Evolutionary conservation across 148 eudicot species (phyloP).

Genomic region (Rhododendron henanense): DNA sequence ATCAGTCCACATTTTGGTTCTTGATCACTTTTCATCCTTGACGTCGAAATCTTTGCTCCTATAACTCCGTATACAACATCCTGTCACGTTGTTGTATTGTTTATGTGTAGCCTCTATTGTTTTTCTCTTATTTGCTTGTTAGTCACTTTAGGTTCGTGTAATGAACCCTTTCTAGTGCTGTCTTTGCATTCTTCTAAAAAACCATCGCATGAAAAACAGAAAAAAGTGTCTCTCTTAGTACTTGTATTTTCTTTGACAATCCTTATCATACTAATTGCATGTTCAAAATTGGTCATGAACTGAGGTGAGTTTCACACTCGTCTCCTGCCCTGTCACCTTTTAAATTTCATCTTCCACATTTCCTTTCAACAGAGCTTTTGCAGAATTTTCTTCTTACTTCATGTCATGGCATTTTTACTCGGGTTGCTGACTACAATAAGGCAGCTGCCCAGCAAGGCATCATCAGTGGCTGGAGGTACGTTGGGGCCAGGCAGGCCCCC

Average conservation of each 20-base stretch:
- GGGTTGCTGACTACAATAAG: too few relatives aligned
- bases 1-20: too few relatives aligned
- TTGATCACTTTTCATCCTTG: too few relatives aligned
- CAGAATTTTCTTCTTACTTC: too few relatives aligned
- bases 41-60: background rate
- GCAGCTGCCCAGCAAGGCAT: slow-evolving; percentile 14
- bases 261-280: too few relatives aligned
- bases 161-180: background rate
- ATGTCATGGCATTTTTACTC: too few relatives aligned
- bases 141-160: too few relatives aligned
- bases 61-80: background rate
- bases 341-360: background rate
- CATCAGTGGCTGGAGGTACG: slow-evolving; percentile 13
- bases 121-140: background rate
- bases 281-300: background rate
- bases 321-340: background rate
- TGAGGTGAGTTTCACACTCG: background rate
- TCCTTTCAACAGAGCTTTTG: too few relatives aligned
- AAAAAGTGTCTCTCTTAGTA: too few relatives aligned
- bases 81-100: background rate
- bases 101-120: background rate
- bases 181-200: background rate
- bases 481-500: too few relatives aligned
- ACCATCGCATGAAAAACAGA: background rate
- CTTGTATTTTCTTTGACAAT: background rate